These are phyloP conservation scores for Aureobasidium melanogenum DNA, from an alignment of 2,329 filamentous ascomycete genomes.

Conservation along the genomic window DNA sequence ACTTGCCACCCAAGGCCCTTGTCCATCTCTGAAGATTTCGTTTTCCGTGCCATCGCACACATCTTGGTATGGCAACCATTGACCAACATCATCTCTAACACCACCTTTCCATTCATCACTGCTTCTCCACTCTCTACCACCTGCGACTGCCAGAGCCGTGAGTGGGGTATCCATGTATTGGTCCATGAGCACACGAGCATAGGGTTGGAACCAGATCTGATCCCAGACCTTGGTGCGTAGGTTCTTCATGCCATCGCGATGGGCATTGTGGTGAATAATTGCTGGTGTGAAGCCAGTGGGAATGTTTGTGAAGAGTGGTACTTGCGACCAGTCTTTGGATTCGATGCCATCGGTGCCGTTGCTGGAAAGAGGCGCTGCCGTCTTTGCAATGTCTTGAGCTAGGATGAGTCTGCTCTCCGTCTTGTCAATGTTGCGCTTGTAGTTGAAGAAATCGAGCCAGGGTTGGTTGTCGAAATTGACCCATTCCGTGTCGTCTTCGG, in stretches of 20 bases:
- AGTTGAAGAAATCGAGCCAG: conserved; percentile 13
- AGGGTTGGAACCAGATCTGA: conserved; percentile 14
- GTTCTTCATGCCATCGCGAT: conserved; percentile 11
- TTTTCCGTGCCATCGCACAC: neutral
- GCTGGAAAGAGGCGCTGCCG: conserved; percentile 11
- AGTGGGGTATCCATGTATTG: conserved; percentile 13
- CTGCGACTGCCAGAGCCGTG: conserved; percentile 26
- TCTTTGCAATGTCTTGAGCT: conserved; percentile 16
- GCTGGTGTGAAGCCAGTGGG: conserved; percentile 13
- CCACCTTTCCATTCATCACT: conserved; percentile 6
- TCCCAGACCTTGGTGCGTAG: conserved; percentile 7
- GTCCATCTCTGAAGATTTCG: conserved; percentile 8
- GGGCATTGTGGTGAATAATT: conserved; percentile 12
- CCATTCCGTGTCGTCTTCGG: conserved; percentile 22
- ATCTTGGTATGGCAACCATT: conserved; percentile 13
- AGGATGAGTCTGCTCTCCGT: conserved; percentile 9
- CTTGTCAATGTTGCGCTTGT: conserved; percentile 16
- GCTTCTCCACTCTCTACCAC: conserved; percentile 20
- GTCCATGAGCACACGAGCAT: conserved; percentile 14
- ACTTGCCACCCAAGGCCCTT: neutral
- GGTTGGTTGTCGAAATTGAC: conserved; percentile 16
- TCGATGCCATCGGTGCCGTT: conserved; percentile 8
- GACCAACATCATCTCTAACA: conserved; percentile 23
- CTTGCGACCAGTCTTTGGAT: conserved; percentile 11
- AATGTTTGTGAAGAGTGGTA: conserved; percentile 14